Evolutionary conservation across 768 basidiomycete genomes (phyloP).

Genomic region (Mycena pura): DNA sequence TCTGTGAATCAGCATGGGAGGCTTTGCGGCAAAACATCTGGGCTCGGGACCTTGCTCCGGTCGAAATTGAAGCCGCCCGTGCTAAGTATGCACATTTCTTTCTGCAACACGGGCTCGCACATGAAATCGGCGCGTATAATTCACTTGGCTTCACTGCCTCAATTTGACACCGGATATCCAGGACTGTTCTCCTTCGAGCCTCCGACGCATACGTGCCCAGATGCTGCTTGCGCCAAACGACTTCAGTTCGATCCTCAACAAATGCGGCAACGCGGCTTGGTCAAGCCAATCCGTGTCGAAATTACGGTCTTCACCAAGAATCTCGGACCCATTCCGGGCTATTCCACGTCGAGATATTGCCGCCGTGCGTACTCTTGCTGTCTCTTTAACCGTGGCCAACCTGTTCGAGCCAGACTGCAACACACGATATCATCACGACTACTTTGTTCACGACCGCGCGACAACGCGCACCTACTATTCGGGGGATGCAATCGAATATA

Average conservation of each 20-base stretch:
- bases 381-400: not conserved
- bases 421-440: slow-evolving; percentile 8
- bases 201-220: not conserved
- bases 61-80: not conserved
- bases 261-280: not conserved
- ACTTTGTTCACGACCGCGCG: slow-evolving; percentile 3
- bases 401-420: not conserved
- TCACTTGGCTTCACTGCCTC: not conserved
- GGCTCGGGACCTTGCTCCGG: not conserved
- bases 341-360: slow-evolving; percentile 17
- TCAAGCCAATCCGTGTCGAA: not conserved
- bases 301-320: slow-evolving; percentile 17
- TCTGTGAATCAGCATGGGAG: not conserved
- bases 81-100: slow-evolving; percentile 2
- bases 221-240: not conserved
- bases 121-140: not conserved
- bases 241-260: not conserved
- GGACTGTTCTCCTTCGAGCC: not conserved
- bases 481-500: not conserved
- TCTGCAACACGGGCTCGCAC: slow-evolving; percentile 6
- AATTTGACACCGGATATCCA: not conserved
- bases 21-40: not conserved
- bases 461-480: slow-evolving; percentile 4
- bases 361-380: not conserved
- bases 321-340: slow-evolving; percentile 8